Evolutionary conservation across 2,329 filamentous ascomycete species (phyloP).

Genomic region (Bipolaris bicolor): DNA sequence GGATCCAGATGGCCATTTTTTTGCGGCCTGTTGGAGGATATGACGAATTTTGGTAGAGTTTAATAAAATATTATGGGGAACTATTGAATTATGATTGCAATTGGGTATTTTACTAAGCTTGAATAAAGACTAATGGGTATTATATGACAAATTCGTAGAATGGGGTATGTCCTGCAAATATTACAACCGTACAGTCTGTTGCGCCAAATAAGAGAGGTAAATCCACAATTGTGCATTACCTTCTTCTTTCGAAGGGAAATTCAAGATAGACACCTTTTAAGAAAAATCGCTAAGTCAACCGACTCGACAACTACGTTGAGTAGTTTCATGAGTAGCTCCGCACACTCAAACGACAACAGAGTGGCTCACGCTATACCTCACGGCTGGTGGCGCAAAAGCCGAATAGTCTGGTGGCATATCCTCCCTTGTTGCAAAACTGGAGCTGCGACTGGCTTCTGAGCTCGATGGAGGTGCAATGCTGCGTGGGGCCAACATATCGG

Average conservation of each 20-base stretch:
- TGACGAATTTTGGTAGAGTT: no score
- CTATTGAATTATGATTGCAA: no score
- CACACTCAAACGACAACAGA: slow-evolving; percentile 1
- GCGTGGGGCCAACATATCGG: slow-evolving; percentile 46
- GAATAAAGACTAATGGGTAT: no score
- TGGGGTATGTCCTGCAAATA: no score
- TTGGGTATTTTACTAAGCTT: no score
- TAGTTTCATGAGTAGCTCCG: background rate
- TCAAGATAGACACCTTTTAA: background rate
- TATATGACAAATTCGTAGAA: no score
- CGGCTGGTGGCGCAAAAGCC: slow-evolving; percentile 23
- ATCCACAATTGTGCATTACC: no score
- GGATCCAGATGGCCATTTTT: background rate
- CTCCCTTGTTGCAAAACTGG: slow-evolving; percentile 17
- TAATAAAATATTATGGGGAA: no score
- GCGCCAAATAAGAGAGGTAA: no score
- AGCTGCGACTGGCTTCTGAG: slow-evolving; percentile 12
- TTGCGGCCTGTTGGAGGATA: no score
- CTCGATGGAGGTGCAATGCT: slow-evolving; percentile 40
- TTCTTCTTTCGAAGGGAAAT: background rate
- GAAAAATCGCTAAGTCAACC: background rate
- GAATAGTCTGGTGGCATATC: slow-evolving; percentile 42
- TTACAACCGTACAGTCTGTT: no score
- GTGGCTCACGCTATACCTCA: slow-evolving; percentile 13
- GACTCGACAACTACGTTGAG: background rate